These are phyloP conservation scores for Mortierella sp. DNA, from an alignment of 371 early-diverging fungal genomes.

Conservation along the genomic window DNA sequence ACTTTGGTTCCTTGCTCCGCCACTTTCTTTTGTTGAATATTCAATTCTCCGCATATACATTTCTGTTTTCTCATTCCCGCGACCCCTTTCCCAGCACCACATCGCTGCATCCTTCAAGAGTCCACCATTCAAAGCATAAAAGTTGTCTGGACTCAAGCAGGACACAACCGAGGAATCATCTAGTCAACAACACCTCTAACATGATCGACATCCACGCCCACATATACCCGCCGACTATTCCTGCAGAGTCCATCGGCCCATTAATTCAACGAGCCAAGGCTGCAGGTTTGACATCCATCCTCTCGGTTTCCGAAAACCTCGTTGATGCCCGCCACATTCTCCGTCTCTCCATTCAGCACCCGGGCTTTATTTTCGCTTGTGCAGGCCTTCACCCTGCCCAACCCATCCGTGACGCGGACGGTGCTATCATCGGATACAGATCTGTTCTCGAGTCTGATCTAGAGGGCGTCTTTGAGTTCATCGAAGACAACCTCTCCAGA, in stretches of 20 bases:
- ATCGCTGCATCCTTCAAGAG: too few species aligned
- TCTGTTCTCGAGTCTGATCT: conserved; percentile 56
- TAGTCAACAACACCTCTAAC: not conserved
- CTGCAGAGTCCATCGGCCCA: conserved; percentile 32
- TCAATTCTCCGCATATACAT: too few species aligned
- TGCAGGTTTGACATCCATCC: conserved; percentile 53
- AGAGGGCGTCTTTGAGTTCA: conserved; percentile 55
- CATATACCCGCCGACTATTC: conserved; percentile 57
- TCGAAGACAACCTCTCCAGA: conserved; percentile 45
- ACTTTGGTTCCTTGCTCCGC: too few species aligned
- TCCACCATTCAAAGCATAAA: too few species aligned
- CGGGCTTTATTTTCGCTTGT: conserved; percentile 57
- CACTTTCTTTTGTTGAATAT: too few species aligned
- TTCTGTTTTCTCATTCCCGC: too few species aligned
- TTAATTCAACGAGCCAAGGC: conserved; percentile 52
- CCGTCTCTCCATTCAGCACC: conserved; percentile 49
- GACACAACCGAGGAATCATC: too few species aligned
- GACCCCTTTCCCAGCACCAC: too few species aligned
- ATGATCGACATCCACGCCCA: conserved; percentile 65
- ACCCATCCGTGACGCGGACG: conserved; percentile 44
- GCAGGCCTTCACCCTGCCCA: conserved; percentile 64
- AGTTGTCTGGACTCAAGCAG: too few species aligned
- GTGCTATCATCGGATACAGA: conserved; percentile 48
- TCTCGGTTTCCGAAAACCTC: conserved; percentile 61
- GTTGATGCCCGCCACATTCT: conserved; percentile 59